Evolutionary conservation across 2,329 filamentous ascomycete genomes (phyloP).

Genomic region (Fusarium papillatum): DNA sequence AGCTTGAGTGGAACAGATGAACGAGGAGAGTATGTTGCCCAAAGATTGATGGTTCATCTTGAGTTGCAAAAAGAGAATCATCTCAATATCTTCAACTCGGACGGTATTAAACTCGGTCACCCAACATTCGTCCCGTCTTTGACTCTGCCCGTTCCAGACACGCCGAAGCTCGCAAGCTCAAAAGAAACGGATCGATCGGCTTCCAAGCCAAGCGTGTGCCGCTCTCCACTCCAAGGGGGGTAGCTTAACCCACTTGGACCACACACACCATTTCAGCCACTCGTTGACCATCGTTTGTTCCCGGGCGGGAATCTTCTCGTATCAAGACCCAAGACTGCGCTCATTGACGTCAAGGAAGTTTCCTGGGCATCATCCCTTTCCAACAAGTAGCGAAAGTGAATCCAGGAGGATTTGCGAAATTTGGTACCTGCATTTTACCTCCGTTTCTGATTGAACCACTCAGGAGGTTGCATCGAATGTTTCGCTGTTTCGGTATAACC

Average conservation of each 20-base stretch:
- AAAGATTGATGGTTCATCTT: not conserved
- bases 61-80: not conserved
- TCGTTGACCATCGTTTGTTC: not conserved
- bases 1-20: not conserved
- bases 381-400: constrained; percentile 2
- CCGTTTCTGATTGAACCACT: constrained; percentile 9
- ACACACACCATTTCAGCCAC: not conserved
- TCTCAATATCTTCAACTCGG: not conserved
- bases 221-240: constrained; percentile 35
- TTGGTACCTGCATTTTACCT: not conserved
- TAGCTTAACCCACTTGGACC: constrained; percentile 4
- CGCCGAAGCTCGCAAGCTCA: not conserved
- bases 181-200: constrained; percentile 33
- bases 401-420: not conserved
- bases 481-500: constrained; percentile 6
- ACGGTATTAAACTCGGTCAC: not conserved
- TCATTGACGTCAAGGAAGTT: not conserved
- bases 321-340: not conserved
- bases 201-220: constrained; percentile 17
- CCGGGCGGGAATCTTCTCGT: not conserved
- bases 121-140: not conserved
- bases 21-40: not conserved
- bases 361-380: not conserved
- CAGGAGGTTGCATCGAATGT: constrained; percentile 26
- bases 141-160: not conserved